Conservation (phyloP, 768 basidiomycete genomes). For the Suillus cothurnatus region DNA sequence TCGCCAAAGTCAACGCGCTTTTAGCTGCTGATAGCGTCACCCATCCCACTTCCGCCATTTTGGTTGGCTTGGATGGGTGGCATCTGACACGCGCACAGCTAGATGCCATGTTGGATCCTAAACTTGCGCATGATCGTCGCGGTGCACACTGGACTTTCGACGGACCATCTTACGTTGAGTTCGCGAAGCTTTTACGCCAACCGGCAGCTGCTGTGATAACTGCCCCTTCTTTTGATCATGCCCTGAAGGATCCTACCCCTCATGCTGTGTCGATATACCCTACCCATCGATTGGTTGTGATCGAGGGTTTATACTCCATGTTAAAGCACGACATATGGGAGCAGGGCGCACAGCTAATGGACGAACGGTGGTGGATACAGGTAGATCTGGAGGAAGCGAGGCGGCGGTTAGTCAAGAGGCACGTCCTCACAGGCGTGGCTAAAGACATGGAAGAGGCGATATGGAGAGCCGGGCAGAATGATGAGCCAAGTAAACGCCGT, state of each 20-base stretch:
- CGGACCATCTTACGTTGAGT: slow-evolving; percentile 65
- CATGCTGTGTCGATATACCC: slow-evolving; percentile 60
- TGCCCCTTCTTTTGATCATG: slow-evolving; percentile 87
- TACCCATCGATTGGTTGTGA: slow-evolving; percentile 73
- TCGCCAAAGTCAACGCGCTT: slow-evolving; percentile 51
- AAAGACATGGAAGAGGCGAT: slow-evolving; percentile 62
- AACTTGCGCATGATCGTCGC: slow-evolving; percentile 74
- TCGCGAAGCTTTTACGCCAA: slow-evolving; percentile 58
- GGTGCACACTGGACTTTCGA: slow-evolving; percentile 95
- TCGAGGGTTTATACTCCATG: slow-evolving; percentile 91
- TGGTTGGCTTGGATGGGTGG: slow-evolving; percentile 91
- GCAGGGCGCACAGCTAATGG: slow-evolving; percentile 61
- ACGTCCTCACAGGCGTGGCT: slow-evolving; percentile 78
- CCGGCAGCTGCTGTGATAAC: slow-evolving; percentile 41
- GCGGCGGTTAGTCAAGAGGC: slow-evolving; percentile 65
- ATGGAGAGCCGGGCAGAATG: slow-evolving; percentile 76
- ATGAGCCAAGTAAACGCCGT: slow-evolving; percentile 64
- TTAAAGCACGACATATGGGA: slow-evolving; percentile 76
- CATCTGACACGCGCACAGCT: slow-evolving; percentile 82
- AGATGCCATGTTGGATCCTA: slow-evolving; percentile 73
- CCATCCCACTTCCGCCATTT: slow-evolving; percentile 44
- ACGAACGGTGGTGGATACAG: slow-evolving; percentile 79
- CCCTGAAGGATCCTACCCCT: slow-evolving; percentile 80
- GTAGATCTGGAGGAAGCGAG: slow-evolving; percentile 58
- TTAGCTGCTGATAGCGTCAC: slow-evolving; percentile 21